Evolutionary conservation across 192 early-diverging fungal genomes (phyloP), one percentile per base, ranked within the genome.

Genomic region (Entophlyctis luteolus): DNA sequence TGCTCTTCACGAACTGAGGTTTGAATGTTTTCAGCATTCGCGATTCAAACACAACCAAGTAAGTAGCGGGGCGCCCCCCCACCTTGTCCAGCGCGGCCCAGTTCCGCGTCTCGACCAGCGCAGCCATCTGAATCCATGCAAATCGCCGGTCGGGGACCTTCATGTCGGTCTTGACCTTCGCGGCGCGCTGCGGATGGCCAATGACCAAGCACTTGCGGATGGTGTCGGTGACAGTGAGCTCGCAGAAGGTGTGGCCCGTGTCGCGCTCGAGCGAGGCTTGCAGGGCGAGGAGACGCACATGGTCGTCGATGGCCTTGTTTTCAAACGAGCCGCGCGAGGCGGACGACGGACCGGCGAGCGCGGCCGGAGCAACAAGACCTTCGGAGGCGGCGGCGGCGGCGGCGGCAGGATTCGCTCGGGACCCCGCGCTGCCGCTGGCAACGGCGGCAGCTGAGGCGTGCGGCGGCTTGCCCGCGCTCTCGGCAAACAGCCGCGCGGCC

Each of bases 71-170:
- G 14, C 10, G 27, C 23, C 14, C 14, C 8, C 4, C 45, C 27
- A 79, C 77, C 32, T 89, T 91, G 20, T 94, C 93, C 52, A 98
- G 77, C 32, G 90, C 89, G 3, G 89, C 87, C 92, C 91, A 98
- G 59, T 96, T 90, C 16, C 89, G 75, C 55, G 48, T 57, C 59
- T 72, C 67, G 0, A 95, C 91, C 4, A 98, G 74, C 0, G 91
- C 90, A 4, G 84, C 88, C 12, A 95, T 66, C 59, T 91, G 93
- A 39, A 98, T 82, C 93, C 93, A 94, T 86, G 88, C 92, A 71
- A 90, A 97, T 83, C 89, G 48, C 46, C 74, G 88, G 34, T 97
- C 95, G 0, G 94, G 87, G 10, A 98, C 82, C 67, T 89, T 89
- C 69, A 95, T 91, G 18, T 98, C 96, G 0, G 72, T 80, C 29